Evolutionary conservation across 192 early-diverging fungal species (phyloP).

Genomic region (Coemansia sp.): DNA sequence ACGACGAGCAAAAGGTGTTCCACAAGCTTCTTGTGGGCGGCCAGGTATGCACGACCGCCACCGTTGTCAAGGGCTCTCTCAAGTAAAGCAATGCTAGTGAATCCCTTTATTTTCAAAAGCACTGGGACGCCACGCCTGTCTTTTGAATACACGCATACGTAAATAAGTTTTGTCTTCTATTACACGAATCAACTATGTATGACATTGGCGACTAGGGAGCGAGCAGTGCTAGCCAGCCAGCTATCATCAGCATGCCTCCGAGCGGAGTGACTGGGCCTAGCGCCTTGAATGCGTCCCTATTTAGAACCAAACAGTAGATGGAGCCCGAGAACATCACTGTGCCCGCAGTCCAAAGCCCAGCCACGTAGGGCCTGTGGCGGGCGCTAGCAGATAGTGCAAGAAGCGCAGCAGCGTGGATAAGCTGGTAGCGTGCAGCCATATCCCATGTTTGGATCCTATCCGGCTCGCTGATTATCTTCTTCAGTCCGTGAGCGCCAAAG

Average conservation of each 20-base stretch:
- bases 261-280: slow-evolving; percentile 52
- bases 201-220: slow-evolving; percentile 17
- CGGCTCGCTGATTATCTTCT: slow-evolving; percentile 40
- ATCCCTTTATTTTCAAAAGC: background rate
- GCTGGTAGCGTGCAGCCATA: slow-evolving; percentile 58
- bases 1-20: slow-evolving; percentile 57
- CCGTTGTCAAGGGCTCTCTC: slow-evolving; percentile 69
- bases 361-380: slow-evolving; percentile 27
- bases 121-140: background rate
- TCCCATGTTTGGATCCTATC: slow-evolving; percentile 45
- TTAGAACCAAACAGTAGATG: slow-evolving; percentile 59
- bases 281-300: slow-evolving; percentile 29
- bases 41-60: slow-evolving; percentile 64
- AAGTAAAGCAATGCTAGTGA: slow-evolving; percentile 54
- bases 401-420: slow-evolving; percentile 58
- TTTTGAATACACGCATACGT: background rate
- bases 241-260: slow-evolving; percentile 49
- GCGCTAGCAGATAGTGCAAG: slow-evolving; percentile 41
- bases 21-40: slow-evolving; percentile 57
- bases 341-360: slow-evolving; percentile 56
- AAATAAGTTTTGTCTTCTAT: background rate
- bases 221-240: slow-evolving; percentile 50
- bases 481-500: slow-evolving; percentile 61
- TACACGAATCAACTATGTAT: background rate
- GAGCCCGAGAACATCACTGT: slow-evolving; percentile 58